Base-by-base conservation (phyloP, 305 asterid species). In the Fraxinus sp. region DNA sequence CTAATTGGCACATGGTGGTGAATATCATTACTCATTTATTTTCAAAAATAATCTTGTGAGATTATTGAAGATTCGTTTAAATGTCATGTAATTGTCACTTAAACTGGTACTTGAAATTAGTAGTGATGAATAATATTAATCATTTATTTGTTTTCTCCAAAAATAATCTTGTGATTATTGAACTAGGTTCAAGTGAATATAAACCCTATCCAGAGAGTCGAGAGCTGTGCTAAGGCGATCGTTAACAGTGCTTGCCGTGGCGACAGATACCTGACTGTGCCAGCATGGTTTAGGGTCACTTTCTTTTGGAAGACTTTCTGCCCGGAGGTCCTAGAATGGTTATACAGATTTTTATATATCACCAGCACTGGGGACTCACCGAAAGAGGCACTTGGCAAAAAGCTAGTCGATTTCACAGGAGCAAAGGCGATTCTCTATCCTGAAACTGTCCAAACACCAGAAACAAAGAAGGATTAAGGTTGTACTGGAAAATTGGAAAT, bases 261-360 rank as follows among this genome's bases (percentile, higher is more conserved):
- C 1, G 95, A 93, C 24, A 82, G 94, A 55, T 89, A 90, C 62
- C 77, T 95, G 55, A 95, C 97, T 0, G 93, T 85, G 62, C 99
- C 97, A 0, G 59, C 87, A 0, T 94, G 98, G 98, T 82, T 91
- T 82, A 90, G 77, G 82, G 79, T 84, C 16, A 89, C 91, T 0
- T 85, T 86, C 79, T 11, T 87, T 9, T 88, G 95, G 97, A 92
- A 88, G 86, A 73, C 84, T 33, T 82, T 94, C 75, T 86, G 83
- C 82, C 97, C 98, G 0, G 98, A 95, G 77, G 84, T 91, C 46
- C 0, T 91, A 11, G 98, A 95, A 74, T 87, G 92, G 89, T 2
- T 39, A 0, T 91, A 84, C 75, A 85, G 96, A 39, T 1, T 95
- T 14, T 1, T 88, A 79, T 80, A 77, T 66, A 75, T 93, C 0